Percentiles rank a stretch among this genome's conserved stretches.
Evolutionary conservation across 2,329 filamentous ascomycete genomes (phyloP).

Genomic region (Penicillium frequentans): DNA sequence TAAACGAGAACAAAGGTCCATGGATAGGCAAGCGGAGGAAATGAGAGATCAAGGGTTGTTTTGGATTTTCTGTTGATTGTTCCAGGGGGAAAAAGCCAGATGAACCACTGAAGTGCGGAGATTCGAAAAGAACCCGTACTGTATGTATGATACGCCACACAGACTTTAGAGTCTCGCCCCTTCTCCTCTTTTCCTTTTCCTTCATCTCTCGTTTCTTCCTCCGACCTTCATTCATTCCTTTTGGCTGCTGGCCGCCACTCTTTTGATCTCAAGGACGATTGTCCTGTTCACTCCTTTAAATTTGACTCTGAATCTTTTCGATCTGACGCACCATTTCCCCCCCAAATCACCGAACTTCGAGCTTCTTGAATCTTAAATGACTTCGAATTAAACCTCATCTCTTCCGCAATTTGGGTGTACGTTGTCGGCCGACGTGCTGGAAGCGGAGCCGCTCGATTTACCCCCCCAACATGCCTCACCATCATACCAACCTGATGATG

Average conservation of each 20-base stretch:
- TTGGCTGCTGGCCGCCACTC: slow-evolving; percentile 29
- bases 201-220: slow-evolving; percentile 4
- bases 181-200: slow-evolving; percentile 21
- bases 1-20: background rate
- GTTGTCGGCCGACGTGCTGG: slow-evolving; percentile 13
- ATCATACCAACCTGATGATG: slow-evolving; percentile 28
- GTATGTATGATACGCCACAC: slow-evolving; percentile 4
- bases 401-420: background rate
- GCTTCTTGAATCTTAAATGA: slow-evolving; percentile 11
- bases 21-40: background rate
- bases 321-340: background rate
- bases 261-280: slow-evolving; percentile 18
- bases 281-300: slow-evolving; percentile 30
- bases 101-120: background rate
- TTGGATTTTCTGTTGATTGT: background rate
- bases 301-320: background rate
- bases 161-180: slow-evolving; percentile 18
- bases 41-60: no score
- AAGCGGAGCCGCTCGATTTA: slow-evolving; percentile 9
- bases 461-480: slow-evolving; percentile 20
- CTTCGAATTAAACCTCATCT: slow-evolving; percentile 1
- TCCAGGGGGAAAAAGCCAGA: background rate
- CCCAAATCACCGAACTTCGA: background rate
- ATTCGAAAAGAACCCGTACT: background rate
- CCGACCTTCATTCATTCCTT: slow-evolving; percentile 19